Evolutionary conservation across 169 alveolate genomes (phyloP).

Genomic region (Eimeria maxima): DNA sequence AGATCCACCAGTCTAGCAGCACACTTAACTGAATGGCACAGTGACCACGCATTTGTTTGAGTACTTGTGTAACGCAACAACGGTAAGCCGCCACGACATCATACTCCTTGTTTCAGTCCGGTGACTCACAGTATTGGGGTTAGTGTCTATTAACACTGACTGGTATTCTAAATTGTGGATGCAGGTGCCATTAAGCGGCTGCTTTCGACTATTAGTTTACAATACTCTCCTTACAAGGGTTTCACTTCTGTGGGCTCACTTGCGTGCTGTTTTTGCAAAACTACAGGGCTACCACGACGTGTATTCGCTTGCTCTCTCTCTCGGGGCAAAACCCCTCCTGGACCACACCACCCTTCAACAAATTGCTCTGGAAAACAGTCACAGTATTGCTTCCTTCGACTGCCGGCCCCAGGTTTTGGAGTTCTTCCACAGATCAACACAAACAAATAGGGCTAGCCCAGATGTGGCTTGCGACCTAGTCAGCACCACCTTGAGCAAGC

Average conservation of each 20-base stretch:
- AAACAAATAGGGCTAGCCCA: background rate
- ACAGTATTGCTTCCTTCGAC: conserved; percentile 58
- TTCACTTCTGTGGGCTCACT: background rate
- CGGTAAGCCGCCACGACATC: background rate
- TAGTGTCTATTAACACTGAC: too few species aligned
- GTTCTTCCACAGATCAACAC: background rate
- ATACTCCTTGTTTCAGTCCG: background rate
- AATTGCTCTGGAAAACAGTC: conserved; percentile 47
- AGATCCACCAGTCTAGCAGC: background rate
- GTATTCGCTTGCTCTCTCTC: conserved; percentile 30
- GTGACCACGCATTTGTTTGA: background rate
- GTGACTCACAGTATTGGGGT: background rate
- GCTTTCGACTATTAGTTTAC: background rate
- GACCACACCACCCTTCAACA: conserved; percentile 67
- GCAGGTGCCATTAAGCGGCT: background rate
- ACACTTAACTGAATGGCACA: background rate
- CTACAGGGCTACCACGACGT: conserved; percentile 72
- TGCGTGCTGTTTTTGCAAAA: background rate
- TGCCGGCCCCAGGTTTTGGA: conserved; percentile 73
- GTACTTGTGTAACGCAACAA: background rate
- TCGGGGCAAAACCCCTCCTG: conserved; percentile 77
- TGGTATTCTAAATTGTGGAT: too few species aligned
- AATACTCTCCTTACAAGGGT: background rate
- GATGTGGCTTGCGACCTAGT: background rate
- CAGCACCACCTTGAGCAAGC: background rate